Evolutionary conservation across 768 basidiomycete species (phyloP), one percentile per base, ranked within the genome.

Genomic region (Dendrothele bispora): DNA sequence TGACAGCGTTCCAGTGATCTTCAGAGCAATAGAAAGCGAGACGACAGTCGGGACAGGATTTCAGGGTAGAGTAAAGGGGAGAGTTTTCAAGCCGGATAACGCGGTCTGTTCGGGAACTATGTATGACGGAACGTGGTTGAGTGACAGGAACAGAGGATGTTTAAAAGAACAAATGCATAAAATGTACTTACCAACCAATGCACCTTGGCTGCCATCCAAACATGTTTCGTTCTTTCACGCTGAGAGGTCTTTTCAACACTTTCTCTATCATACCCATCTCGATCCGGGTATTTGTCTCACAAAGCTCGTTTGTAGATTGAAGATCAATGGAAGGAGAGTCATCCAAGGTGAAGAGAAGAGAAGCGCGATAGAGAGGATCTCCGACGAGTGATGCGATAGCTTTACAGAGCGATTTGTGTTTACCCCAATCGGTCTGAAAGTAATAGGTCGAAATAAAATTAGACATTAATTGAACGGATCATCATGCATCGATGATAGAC

Each of bases 381-480:
- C 49, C 48, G 41, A 67, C 66, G 7, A 65, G n/a, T 3, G 49
- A 36, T 29, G 58, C 43, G 5, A 67, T 55, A 1, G 60, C 64
- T 46, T 66, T 67, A 60, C 68, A 71, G 3, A 68, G 50, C 5
- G 24, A 43, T 54, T 68, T 70, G 41, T 71, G 67, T 18, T 44
- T 49, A 4, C 49, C 21, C 67, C 67, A 70, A 46, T 68, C 57
- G 5, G 41, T 56, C 67, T 66, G 38, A 7, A n/a, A n/a, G n/a
- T n/a, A n/a, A n/a, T n/a, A n/a, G n/a, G n/a, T n/a, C n/a, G n/a
- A n/a, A n/a, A n/a, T n/a, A n/a, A n/a, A n/a, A n/a, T n/a, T n/a
- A n/a, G n/a, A n/a, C n/a, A n/a, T n/a, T n/a, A n/a, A n/a, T n/a
- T n/a, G n/a, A n/a, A n/a, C n/a, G n/a, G n/a, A n/a, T n/a, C n/a